Percentiles rank a stretch among this genome's conserved stretches.
phyloP scores from a whole-genome alignment of 2,329 filamentous ascomycete species.

The Penicillium sp. region DNA sequence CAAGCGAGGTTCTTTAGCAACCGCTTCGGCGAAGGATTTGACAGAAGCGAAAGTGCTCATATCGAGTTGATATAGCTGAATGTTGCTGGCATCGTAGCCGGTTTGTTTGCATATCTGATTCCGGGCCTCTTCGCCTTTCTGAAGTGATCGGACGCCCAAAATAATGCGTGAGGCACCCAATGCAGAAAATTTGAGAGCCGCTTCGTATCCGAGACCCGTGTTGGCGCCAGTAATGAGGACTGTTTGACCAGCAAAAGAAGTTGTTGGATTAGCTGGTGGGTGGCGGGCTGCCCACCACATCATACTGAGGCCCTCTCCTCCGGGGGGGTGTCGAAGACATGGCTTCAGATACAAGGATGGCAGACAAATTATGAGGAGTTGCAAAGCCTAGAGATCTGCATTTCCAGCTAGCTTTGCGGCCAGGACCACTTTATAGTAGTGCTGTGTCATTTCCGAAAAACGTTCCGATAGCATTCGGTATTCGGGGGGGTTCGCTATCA shows the following conservation, averaged over 20 bases:
- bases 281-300: constrained; percentile 13
- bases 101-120: constrained; percentile 5
- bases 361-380: neutral
- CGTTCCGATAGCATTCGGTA: neutral
- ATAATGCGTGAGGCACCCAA: neutral
- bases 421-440: neutral
- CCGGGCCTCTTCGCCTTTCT: constrained; percentile 7
- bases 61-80: constrained; percentile 9
- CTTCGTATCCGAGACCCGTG: neutral
- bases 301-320: constrained; percentile 5
- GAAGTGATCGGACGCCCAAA: constrained; percentile 9
- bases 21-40: neutral
- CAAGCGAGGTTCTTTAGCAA: neutral
- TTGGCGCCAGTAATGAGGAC: constrained; percentile 3
- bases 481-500: neutral
- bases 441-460: neutral
- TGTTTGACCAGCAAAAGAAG: constrained; percentile 11
- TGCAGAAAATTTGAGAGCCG: neutral
- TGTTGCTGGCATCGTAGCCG: constrained; percentile 3
- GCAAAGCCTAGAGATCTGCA: neutral
- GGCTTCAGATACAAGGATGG: neutral
- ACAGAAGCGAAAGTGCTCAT: constrained; percentile 13
- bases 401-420: neutral
- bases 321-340: neutral
- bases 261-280: constrained; percentile 8